Conservation (phyloP, 495 filamentous ascomycete genomes). For the Astrothelium macrocarpum region DNA sequence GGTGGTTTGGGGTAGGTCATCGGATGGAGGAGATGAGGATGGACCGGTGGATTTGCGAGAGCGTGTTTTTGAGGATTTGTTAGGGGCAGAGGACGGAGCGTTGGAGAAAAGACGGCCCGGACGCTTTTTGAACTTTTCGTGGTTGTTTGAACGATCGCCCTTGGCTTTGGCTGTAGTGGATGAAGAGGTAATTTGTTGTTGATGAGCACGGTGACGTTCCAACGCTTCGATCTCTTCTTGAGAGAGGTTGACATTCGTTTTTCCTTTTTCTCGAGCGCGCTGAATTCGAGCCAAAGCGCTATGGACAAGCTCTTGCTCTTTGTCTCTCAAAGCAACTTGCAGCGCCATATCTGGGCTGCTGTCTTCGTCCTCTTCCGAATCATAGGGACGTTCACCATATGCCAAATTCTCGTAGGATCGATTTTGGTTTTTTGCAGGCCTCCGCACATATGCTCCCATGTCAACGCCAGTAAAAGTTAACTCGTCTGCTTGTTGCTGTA, state of each 20-base stretch:
- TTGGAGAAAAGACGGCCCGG: constrained; percentile 10
- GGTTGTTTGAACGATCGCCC: constrained; percentile 13
- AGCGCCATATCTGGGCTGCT: constrained; percentile 12
- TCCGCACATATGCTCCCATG: constrained; percentile 36
- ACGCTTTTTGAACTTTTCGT: constrained; percentile 14
- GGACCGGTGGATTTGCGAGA: constrained; percentile 17
- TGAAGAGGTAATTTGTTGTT: constrained; percentile 15
- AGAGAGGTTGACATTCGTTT: constrained; percentile 63
- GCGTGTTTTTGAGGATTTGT: constrained; percentile 19
- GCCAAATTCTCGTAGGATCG: constrained; percentile 41
- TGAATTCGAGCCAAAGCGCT: constrained; percentile 67
- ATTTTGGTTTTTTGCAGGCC: constrained; percentile 28
- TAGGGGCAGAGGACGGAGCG: constrained; percentile 17
- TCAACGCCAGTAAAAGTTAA: constrained; percentile 54
- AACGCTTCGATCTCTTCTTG: constrained; percentile 67
- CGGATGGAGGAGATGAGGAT: constrained; percentile 8
- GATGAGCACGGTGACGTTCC: constrained; percentile 39
- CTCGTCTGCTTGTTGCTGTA: constrained; percentile 40
- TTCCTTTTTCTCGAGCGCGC: constrained; percentile 61
- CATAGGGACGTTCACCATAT: constrained; percentile 44
- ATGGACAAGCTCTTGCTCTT: constrained; percentile 65
- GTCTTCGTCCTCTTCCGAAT: constrained; percentile 32
- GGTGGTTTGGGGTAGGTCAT: neutral
- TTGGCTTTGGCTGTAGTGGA: constrained; percentile 9
- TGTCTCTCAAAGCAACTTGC: constrained; percentile 48